Percentiles rank a stretch among this genome's conserved stretches.
These are phyloP conservation scores for Kuraishia capsulata DNA, from an alignment of 805 yeast genomes.

Conservation along the genomic window DNA sequence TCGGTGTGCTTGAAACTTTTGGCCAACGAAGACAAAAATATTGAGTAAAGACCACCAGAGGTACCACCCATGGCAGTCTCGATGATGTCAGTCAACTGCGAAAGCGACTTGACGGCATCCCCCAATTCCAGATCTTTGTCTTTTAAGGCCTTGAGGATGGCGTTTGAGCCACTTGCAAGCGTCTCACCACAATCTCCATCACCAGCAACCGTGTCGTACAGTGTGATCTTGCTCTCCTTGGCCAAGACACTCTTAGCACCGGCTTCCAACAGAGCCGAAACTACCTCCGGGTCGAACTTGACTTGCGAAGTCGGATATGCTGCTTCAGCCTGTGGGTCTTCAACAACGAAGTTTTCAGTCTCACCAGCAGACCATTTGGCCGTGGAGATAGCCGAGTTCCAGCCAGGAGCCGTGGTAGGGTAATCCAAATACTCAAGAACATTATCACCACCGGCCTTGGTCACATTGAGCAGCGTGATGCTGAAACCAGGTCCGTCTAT, in stretches of 20 bases:
- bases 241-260: conserved; percentile 45
- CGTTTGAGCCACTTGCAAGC: conserved; percentile 71
- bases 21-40: conserved; percentile 71
- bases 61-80: conserved; percentile 96
- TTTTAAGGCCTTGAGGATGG: conserved; percentile 47
- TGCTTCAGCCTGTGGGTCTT: conserved; percentile 17
- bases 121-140: conserved; percentile 23
- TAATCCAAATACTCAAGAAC: conserved; percentile 54
- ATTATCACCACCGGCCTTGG: conserved; percentile 32
- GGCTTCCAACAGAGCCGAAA: conserved; percentile 27
- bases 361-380: conserved; percentile 12
- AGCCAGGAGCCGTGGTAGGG: conserved; percentile 74
- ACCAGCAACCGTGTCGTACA: conserved; percentile 82
- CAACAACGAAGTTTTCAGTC: conserved; percentile 15
- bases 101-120: conserved; percentile 50
- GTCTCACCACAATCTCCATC: conserved; percentile 98
- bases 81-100: conserved; percentile 72
- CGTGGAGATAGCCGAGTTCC: conserved; percentile 43
- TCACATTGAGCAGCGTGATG: conserved; percentile 65
- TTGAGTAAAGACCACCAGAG: conserved; percentile 88
- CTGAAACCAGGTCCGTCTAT: conserved; percentile 90
- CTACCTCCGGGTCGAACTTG: conserved; percentile 18
- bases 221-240: conserved; percentile 79
- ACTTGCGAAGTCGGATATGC: conserved; percentile 21
- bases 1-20: conserved; percentile 37